Base-by-base conservation (phyloP, 257 asterid species). In the Penstemon davidsonii region DNA sequence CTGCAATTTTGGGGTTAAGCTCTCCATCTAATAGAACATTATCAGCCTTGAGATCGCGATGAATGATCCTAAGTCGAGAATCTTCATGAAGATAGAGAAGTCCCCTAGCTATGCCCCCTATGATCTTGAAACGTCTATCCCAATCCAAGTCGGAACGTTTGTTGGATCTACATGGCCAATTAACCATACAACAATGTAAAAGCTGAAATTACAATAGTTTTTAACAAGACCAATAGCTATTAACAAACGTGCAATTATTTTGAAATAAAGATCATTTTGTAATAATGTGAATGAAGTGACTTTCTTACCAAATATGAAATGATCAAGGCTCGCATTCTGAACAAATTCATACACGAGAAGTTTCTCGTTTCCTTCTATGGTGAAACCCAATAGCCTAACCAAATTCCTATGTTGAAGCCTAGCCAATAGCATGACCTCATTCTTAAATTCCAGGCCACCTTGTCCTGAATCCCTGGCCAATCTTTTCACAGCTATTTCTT, bases 1-100 rank as follows among this genome's bases (percentile, higher is more conserved):
- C 67, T 62, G 67, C 67, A 62, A 62, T 62, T 62, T 44, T 62
- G 13, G 67, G 67, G 67, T 62, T 62, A 54, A 62, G 44, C 41
- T 62, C 67, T 3, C 40, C 53, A 19, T 62, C 67, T 8, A 62
- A 15, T 1, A 62, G 67, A 13, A 62, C 15, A 25, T 62, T 62
- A 25, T 55, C 45, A 5, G 53, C 53, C 25, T 62, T 62, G 37
- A 60, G 51, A 41, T 60, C 51, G 13, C 65, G 65, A 19, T 60
- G 65, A 60, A 60, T 60, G 19, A 60, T 37, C 12, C 64, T n/a
- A 4, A 59, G 18, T 5, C 47, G 65, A 60, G 50, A 60, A 38
- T 60, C 67, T 15, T 62, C 67, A 3, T 62, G 67, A 13, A 62
- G 41, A 25, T 62, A 62, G 3, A 62, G 41, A 47, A 62, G 54